Conservation (phyloP, 805 yeast species). For the Pichia manshurica region DNA sequence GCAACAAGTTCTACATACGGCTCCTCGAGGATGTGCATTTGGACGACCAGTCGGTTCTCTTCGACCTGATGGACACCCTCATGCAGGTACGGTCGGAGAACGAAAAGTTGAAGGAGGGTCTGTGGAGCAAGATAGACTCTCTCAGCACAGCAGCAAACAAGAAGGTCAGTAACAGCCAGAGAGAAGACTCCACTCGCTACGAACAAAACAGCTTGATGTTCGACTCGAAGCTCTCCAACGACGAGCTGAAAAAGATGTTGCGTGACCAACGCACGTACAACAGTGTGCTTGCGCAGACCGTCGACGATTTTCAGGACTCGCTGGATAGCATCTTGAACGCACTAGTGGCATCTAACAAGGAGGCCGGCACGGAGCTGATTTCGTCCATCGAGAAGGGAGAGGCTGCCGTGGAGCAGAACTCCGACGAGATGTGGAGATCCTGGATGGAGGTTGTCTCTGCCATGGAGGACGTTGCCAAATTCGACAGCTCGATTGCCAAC, state of each 20-base stretch:
- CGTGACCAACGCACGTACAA: constrained; percentile 3
- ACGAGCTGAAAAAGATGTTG: neutral
- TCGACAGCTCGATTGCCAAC: neutral
- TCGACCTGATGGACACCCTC: constrained; percentile 22
- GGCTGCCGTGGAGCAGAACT: neutral
- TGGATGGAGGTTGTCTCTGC: constrained; percentile 4
- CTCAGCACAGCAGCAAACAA: neutral
- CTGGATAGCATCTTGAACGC: neutral
- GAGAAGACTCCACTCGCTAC: neutral
- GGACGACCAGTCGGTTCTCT: constrained; percentile 19
- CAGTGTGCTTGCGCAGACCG: neutral
- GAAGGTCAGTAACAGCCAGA: neutral
- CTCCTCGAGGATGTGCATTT: constrained; percentile 14
- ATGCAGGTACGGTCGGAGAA: constrained; percentile 18
- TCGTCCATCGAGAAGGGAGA: neutral
- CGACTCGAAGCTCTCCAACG: constrained; percentile 2
- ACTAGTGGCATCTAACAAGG: constrained; percentile 1
- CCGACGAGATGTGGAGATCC: constrained; percentile 7
- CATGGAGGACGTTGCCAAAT: neutral
- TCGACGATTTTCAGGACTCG: constrained; percentile 2
- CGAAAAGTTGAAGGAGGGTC: constrained; percentile 19
- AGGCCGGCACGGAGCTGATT: neutral
- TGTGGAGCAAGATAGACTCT: constrained; percentile 24
- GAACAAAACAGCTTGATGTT: constrained; percentile 3
- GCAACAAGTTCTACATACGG: constrained; percentile 1